These are phyloP conservation scores for Albugo candida DNA, from an alignment of 352 stramenopile genomes.

Conservation along the genomic window DNA sequence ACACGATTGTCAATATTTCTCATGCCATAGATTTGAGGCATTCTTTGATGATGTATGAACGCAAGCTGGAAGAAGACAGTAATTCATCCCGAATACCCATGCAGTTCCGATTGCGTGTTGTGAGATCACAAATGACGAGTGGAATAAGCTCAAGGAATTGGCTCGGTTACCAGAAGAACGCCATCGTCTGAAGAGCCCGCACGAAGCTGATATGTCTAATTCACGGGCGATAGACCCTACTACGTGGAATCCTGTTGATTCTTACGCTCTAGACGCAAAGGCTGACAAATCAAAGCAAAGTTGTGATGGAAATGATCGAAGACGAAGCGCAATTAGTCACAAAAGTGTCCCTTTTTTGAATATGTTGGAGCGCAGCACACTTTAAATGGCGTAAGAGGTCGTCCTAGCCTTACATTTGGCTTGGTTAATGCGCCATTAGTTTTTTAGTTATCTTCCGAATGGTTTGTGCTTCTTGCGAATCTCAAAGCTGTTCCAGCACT, in stretches of 20 bases:
- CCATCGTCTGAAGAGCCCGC: slow-evolving; percentile 6
- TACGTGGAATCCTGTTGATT: neutral
- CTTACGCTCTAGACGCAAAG: neutral
- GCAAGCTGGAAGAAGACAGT: slow-evolving; percentile 45
- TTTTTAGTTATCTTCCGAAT: no score
- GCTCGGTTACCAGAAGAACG: slow-evolving; percentile 23
- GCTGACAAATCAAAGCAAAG: neutral
- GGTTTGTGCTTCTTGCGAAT: no score
- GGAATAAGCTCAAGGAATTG: slow-evolving; percentile 42
- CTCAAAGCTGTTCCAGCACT: no score
- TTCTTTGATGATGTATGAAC: slow-evolving; percentile 56
- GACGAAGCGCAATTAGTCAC: neutral
- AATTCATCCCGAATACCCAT: slow-evolving; percentile 47
- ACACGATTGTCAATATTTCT: slow-evolving; percentile 54
- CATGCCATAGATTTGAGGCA: slow-evolving; percentile 51
- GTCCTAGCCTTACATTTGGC: no score
- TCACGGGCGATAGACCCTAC: neutral
- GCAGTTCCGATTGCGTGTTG: slow-evolving; percentile 58
- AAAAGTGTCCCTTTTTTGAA: no score
- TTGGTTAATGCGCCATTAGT: no score
- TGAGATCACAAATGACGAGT: slow-evolving; percentile 44
- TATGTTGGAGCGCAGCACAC: no score
- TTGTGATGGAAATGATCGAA: slow-evolving; percentile 1
- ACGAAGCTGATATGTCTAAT: neutral
- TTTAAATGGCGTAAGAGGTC: no score